phyloP scores from a whole-genome alignment of 805 yeast species.

The Maudiozyma bulderi region DNA sequence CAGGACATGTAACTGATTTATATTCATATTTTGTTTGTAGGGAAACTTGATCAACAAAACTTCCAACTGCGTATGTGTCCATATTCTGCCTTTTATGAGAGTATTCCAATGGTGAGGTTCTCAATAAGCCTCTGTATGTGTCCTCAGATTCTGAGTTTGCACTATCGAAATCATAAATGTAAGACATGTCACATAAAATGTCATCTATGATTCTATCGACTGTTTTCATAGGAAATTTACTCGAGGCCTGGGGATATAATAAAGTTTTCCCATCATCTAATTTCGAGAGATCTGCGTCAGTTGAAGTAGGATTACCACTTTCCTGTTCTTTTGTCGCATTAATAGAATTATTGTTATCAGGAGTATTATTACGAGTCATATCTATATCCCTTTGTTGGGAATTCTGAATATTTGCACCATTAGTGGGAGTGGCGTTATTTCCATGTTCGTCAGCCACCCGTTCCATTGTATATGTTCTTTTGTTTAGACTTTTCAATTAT shows the following conservation, averaged over 20 bases:
- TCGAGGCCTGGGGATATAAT: conserved; percentile 16
- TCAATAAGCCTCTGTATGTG: conserved; percentile 21
- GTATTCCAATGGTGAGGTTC: conserved; percentile 23
- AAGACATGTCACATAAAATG: conserved; percentile 36
- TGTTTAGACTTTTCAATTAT: no score
- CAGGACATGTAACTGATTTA: conserved; percentile 20
- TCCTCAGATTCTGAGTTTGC: neutral
- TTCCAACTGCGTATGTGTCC: conserved; percentile 18
- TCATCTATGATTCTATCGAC: conserved; percentile 62
- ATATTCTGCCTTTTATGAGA: conserved; percentile 19
- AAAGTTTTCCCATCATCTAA: conserved; percentile 22
- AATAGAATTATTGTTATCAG: no score
- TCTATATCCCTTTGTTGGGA: no score
- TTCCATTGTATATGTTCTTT: neutral
- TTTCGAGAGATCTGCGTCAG: neutral
- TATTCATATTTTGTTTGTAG: conserved; percentile 24
- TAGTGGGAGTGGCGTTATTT: neutral
- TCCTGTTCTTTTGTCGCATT: no score
- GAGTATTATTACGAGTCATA: no score
- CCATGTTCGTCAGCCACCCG: neutral
- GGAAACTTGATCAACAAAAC: conserved; percentile 24
- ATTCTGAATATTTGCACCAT: neutral
- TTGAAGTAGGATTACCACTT: no score
- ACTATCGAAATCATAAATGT: conserved; percentile 8
- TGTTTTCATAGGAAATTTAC: conserved; percentile 42